Percentiles rank a stretch among this genome's conserved stretches.
Evolutionary conservation across 75 land plant genomes (phyloP).

Genomic region (Selaginella moellendorffii): DNA sequence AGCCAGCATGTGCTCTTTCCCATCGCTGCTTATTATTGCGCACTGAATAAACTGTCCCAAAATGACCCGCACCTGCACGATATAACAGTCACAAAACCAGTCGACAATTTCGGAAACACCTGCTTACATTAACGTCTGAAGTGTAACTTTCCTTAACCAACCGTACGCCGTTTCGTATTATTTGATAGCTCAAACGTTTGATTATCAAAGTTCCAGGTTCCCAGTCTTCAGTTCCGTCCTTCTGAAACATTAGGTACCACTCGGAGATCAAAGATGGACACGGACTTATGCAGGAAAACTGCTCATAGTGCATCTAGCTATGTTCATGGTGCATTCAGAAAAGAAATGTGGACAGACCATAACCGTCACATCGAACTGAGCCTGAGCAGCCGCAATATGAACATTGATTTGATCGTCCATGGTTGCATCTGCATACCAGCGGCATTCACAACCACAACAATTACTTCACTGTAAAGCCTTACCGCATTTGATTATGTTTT

Average conservation of each 20-base stretch:
- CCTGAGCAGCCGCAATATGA: conserved; percentile 21
- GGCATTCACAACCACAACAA: not conserved
- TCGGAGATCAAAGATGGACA: not conserved
- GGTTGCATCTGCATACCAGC: conserved; percentile 13
- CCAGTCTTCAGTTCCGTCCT: conserved; percentile 1
- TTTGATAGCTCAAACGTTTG: conserved; percentile 14
- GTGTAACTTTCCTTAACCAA: conserved; percentile 5
- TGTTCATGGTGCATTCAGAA: not conserved
- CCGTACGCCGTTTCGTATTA: conserved; percentile 5
- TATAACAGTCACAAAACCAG: not conserved
- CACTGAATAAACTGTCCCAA: conserved; percentile 14
- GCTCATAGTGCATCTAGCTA: not conserved
- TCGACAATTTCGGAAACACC: not conserved
- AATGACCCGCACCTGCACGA: not conserved
- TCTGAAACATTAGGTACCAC: conserved; percentile 11
- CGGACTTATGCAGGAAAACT: not conserved
- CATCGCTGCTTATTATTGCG: conserved; percentile 4
- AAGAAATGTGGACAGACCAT: conserved; percentile 13
- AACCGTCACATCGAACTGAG: conserved; percentile 23
- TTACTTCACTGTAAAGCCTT: not conserved
- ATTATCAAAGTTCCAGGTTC: conserved; percentile 19
- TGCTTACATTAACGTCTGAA: conserved; percentile 4
- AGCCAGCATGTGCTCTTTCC: not conserved
- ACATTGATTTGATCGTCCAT: conserved; percentile 31
- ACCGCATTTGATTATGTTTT: conserved; percentile 8